Evolutionary conservation across 2,329 filamentous ascomycete species (phyloP).

Genomic region (Pseudocercospora macadamiae): DNA sequence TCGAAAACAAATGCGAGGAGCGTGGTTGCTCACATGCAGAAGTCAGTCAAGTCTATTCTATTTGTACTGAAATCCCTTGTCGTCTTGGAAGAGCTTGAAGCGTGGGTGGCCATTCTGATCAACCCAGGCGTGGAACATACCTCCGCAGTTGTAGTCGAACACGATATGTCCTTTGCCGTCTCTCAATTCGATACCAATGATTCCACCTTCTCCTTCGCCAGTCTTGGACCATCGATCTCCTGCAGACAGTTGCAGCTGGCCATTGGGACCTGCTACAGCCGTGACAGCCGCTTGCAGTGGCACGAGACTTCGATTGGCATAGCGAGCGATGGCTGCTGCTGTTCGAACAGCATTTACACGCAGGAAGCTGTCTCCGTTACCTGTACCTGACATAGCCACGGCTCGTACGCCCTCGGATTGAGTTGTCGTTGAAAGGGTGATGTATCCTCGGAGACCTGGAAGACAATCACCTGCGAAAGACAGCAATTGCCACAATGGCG

Average conservation of each 20-base stretch:
- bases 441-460: constrained; percentile 27
- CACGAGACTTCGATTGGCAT: constrained; percentile 44
- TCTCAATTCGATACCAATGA: constrained; percentile 75
- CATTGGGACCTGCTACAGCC: constrained; percentile 69
- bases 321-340: constrained; percentile 72
- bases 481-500: constrained; percentile 8
- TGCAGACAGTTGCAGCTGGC: constrained; percentile 74
- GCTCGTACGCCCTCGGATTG: constrained; percentile 17
- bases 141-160: constrained; percentile 81
- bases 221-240: constrained; percentile 72
- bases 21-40: too few species aligned
- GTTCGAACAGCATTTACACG: constrained; percentile 72
- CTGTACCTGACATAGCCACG: constrained; percentile 46
- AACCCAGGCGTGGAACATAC: constrained; percentile 83
- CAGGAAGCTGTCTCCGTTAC: constrained; percentile 87
- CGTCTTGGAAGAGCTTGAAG: constrained; percentile 26
- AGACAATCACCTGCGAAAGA: constrained; percentile 28
- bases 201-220: constrained; percentile 80
- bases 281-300: constrained; percentile 62
- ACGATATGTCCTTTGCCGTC: constrained; percentile 60
- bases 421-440: constrained; percentile 21
- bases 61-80: constrained; percentile 5
- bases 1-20: too few species aligned
- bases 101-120: constrained; percentile 62
- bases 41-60: too few species aligned